Percentiles rank a stretch among this genome's conserved stretches.
Evolutionary conservation across 2,329 filamentous ascomycete species (phyloP).

Genomic region (Ophiocordyceps unilateralis): DNA sequence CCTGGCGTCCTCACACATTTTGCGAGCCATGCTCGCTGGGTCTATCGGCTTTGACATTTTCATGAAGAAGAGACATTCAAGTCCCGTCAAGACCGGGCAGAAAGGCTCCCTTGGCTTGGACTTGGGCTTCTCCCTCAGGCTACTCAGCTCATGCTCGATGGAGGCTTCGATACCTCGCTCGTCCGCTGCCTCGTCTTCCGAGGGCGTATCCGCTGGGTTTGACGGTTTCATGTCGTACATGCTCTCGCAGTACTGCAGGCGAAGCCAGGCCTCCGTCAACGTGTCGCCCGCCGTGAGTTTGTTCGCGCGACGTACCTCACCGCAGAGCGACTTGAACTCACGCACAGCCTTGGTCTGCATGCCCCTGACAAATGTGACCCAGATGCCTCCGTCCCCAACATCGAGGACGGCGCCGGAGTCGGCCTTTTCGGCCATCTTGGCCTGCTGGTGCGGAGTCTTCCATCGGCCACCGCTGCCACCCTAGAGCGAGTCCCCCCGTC

Average conservation of each 20-base stretch:
- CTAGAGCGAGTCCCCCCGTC: slow-evolving; percentile 10
- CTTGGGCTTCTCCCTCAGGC: slow-evolving; percentile 30
- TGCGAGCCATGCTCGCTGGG: slow-evolving; percentile 33
- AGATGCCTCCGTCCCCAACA: slow-evolving; percentile 56
- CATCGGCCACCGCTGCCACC: slow-evolving; percentile 39
- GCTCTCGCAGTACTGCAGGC: slow-evolving; percentile 43
- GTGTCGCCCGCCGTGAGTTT: background rate
- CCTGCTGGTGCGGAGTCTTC: slow-evolving; percentile 42
- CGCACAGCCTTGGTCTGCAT: slow-evolving; percentile 53
- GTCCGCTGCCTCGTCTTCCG: slow-evolving; percentile 24
- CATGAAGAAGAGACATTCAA: slow-evolving; percentile 49
- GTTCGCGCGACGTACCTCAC: slow-evolving; percentile 31
- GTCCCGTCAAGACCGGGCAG: slow-evolving; percentile 31
- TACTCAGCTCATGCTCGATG: slow-evolving; percentile 54
- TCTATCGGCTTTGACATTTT: slow-evolving; percentile 37
- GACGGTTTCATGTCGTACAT: slow-evolving; percentile 33
- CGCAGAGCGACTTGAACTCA: slow-evolving; percentile 49
- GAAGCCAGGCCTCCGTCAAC: slow-evolving; percentile 3
- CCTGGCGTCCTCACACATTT: slow-evolving; percentile 37
- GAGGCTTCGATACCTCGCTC: slow-evolving; percentile 53
- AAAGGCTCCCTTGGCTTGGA: slow-evolving; percentile 29
- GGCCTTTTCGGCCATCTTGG: slow-evolving; percentile 27
- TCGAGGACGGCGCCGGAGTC: slow-evolving; percentile 33
- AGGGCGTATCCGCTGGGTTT: slow-evolving; percentile 16
- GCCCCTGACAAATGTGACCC: slow-evolving; percentile 59